phyloP scores from a whole-genome alignment of 1,139 yeast species.

The Diutina pseudorugosa region DNA sequence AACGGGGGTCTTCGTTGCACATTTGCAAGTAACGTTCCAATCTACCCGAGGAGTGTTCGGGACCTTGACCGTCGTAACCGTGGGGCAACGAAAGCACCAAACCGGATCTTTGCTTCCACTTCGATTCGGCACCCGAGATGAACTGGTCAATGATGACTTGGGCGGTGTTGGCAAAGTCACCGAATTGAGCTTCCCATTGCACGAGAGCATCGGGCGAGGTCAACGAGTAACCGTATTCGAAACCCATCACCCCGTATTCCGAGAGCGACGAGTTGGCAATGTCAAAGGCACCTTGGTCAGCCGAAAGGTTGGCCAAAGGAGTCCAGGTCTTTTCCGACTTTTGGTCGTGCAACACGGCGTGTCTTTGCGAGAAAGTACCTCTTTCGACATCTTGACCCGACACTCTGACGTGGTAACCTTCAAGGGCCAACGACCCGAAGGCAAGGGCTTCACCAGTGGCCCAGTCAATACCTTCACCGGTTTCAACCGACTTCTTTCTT shows the following conservation, averaged over 20 bases:
- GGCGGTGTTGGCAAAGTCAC: constrained; percentile 99
- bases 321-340: constrained; percentile 69
- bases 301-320: constrained; percentile 71
- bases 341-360: constrained; percentile 96
- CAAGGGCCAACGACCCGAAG: constrained; percentile 81
- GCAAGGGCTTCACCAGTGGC: constrained; percentile 99
- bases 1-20: constrained; percentile 92
- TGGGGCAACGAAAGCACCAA: constrained; percentile 91
- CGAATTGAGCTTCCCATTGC: constrained; percentile 99
- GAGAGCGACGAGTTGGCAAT: constrained; percentile 95
- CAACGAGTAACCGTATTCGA: constrained; percentile 96
- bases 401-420: constrained; percentile 93
- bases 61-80: constrained; percentile 99
- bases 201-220: constrained; percentile 95
- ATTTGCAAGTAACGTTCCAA: constrained; percentile 93
- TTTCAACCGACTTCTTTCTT: constrained; percentile 78
- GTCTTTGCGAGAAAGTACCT: constrained; percentile 99
- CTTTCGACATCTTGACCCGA: constrained; percentile 99
- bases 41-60: constrained; percentile 98
- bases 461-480: constrained; percentile 97
- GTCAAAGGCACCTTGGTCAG: constrained; percentile 76
- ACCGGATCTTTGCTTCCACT: constrained; percentile 99
- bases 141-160: constrained; percentile 97
- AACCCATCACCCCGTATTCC: constrained; percentile 98
- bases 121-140: constrained; percentile 92